A percentile compares a stretch with the other conserved stretches of the same genome.
Evolutionary conservation across 768 basidiomycete species (phyloP).

Genomic region (Cystofilobasidium ferigula): DNA sequence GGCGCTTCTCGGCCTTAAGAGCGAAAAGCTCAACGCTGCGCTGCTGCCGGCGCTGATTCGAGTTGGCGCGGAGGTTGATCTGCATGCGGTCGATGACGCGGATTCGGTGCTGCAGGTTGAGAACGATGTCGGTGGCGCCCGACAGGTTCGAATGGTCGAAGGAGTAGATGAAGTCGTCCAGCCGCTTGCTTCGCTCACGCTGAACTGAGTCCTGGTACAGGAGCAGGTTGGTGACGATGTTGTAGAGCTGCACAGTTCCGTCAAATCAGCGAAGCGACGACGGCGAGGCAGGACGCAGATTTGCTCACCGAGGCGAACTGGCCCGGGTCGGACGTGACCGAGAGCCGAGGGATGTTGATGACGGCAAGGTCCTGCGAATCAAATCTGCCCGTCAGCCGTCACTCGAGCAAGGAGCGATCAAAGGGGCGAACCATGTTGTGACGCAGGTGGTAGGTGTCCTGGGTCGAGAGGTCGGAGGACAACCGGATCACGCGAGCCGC

Average conservation of each 20-base stretch:
- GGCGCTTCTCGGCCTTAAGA: conserved; percentile 59
- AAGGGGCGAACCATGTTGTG: conserved; percentile 48
- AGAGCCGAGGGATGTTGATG: conserved; percentile 72
- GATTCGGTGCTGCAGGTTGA: conserved; percentile 55
- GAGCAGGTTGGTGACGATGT: conserved; percentile 72
- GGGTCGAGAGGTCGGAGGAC: conserved; percentile 28
- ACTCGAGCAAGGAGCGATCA: background rate
- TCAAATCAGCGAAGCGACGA: no score
- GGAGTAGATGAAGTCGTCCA: conserved; percentile 22
- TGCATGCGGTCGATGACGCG: conserved; percentile 44
- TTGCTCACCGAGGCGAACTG: conserved; percentile 54
- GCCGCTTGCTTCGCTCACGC: conserved; percentile 19
- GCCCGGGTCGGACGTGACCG: conserved; percentile 67
- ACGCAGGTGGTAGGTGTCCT: conserved; percentile 46
- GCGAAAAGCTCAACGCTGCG: conserved; percentile 46
- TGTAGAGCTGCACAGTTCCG: conserved; percentile 52
- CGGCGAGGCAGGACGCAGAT: background rate
- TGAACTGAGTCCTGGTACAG: conserved; percentile 70
- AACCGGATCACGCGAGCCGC: conserved; percentile 46
- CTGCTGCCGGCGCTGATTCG: conserved; percentile 39
- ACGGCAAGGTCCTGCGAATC: conserved; percentile 60
- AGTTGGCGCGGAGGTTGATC: conserved; percentile 37
- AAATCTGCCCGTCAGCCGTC: background rate
- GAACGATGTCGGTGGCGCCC: conserved; percentile 32
- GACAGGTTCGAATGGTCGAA: conserved; percentile 26